Base-by-base conservation (phyloP, 1,139 yeast genomes). In the Debaryomyces coudertii region DNA sequence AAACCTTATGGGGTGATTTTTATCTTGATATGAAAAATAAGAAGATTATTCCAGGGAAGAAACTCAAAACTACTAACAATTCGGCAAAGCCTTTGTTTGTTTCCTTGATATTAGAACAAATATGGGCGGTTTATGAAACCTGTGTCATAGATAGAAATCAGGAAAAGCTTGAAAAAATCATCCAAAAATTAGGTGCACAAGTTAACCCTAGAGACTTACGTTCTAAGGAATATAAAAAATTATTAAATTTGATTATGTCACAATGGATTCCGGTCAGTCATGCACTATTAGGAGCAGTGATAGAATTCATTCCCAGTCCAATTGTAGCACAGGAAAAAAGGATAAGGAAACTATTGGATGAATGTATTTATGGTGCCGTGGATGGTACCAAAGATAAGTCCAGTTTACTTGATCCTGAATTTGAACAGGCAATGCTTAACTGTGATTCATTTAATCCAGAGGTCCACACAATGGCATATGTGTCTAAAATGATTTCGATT, bases 201-300 rank as follows among this genome's bases (percentile, higher is more conserved):
- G 68, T 93, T 1, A 63, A 77, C 1, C 90, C 95, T 2, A 74
- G 96, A 50, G 98, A 92, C 52, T 62, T 90, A 48, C 76, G 88
- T 47, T 83, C 96, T 0, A 90, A 87, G 59, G 97, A 93, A 59
- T 73, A 82, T 45, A 84, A 83, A 54, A 72, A 72, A 42, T 65
- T 90, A 37, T 66, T 90, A 33, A 78, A 77, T 47, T 71, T 82
- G n/a, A 80, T 95, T 8, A 83, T 92, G 82, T 81, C 90, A 1
- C 98, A 92, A 60, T 95, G 99, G 98, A 73, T 95, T 22, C 98
- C 99, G 0, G 80, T 95, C 7, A 87, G 97, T 31, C 85, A 88
- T 43, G 90, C 98, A 0, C 80, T 93, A 16, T 68, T 93, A 31
- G 78, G 95, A 8, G 83, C 95, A 2, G 96, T 93, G 2, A 86